These are phyloP conservation scores for Meyerozyma carpophila DNA, from an alignment of 1,139 yeast species.

Conservation along the genomic window DNA sequence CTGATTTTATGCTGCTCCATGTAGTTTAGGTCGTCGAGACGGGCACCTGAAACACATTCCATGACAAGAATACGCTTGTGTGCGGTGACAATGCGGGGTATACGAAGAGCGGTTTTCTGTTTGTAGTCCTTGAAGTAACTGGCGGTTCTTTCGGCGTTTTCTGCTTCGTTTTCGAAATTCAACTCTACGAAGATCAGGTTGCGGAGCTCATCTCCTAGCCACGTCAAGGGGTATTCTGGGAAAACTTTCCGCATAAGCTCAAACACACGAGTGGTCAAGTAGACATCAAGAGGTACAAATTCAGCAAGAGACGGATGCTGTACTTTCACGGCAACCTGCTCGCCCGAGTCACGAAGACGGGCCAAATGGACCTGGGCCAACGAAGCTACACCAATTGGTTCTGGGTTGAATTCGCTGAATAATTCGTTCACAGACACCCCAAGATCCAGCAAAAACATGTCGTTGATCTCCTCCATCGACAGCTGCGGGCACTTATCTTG, in stretches of 20 bases:
- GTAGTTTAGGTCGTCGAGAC: constrained; percentile 72
- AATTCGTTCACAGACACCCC: constrained; percentile 57
- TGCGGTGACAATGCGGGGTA: constrained; percentile 71
- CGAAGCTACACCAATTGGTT: constrained; percentile 92
- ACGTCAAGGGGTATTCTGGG: constrained; percentile 88
- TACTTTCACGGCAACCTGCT: constrained; percentile 85
- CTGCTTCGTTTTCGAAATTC: constrained; percentile 82
- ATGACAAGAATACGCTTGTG: constrained; percentile 69
- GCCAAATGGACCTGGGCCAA: constrained; percentile 94
- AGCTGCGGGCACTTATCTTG: constrained; percentile 90
- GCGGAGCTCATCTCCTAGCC: constrained; percentile 93
- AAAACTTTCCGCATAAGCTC: constrained; percentile 68
- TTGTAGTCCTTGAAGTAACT: constrained; percentile 56
- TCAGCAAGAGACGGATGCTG: constrained; percentile 89
- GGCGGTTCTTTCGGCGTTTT: constrained; percentile 66
- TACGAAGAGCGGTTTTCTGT: constrained; percentile 64
- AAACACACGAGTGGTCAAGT: constrained; percentile 73
- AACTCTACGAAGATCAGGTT: constrained; percentile 82
- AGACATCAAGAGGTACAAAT: constrained; percentile 86
- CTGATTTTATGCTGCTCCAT: constrained; percentile 60
- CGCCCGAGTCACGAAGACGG: constrained; percentile 50
- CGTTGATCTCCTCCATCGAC: constrained; percentile 59
- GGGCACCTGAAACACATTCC: constrained; percentile 82
- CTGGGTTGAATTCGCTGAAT: constrained; percentile 60
- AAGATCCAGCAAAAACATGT: constrained; percentile 63